These are phyloP conservation scores for Neurospora tetrasperma DNA, from an alignment of 495 filamentous ascomycete species.

Conservation along the genomic window DNA sequence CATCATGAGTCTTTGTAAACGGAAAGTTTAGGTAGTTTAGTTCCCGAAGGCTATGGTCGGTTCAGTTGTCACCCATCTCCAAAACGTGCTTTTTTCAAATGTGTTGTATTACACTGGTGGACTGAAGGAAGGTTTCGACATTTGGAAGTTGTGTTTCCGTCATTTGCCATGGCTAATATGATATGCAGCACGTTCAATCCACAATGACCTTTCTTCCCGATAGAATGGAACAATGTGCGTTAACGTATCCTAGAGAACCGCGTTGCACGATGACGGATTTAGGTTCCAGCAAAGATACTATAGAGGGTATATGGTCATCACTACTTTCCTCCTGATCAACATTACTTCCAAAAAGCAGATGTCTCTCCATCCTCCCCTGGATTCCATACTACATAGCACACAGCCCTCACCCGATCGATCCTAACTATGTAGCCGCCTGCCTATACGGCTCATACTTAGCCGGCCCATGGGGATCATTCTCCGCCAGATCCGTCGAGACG, in stretches of 20 bases:
- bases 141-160: not conserved
- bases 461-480: conserved; percentile 2
- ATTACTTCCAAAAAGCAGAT: not conserved
- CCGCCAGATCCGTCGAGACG: not conserved
- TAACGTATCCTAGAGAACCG: not conserved
- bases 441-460: not conserved
- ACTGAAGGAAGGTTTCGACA: no score
- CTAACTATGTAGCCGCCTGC: not conserved
- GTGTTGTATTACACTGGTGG: not conserved
- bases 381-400: not conserved
- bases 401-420: not conserved
- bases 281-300: not conserved
- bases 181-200: not conserved
- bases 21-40: not conserved
- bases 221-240: not conserved
- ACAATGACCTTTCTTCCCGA: not conserved
- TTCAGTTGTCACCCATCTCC: not conserved
- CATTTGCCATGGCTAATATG: not conserved
- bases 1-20: not conserved
- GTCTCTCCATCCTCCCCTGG: not conserved
- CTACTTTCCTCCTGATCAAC: not conserved
- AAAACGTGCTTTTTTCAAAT: no score
- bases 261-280: not conserved
- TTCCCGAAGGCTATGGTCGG: not conserved
- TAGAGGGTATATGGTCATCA: not conserved